Percentiles rank a stretch among this genome's conserved stretches.
These are phyloP conservation scores for Syzygium aqueum DNA, from an alignment of 345 rosid genomes.

Conservation along the genomic window DNA sequence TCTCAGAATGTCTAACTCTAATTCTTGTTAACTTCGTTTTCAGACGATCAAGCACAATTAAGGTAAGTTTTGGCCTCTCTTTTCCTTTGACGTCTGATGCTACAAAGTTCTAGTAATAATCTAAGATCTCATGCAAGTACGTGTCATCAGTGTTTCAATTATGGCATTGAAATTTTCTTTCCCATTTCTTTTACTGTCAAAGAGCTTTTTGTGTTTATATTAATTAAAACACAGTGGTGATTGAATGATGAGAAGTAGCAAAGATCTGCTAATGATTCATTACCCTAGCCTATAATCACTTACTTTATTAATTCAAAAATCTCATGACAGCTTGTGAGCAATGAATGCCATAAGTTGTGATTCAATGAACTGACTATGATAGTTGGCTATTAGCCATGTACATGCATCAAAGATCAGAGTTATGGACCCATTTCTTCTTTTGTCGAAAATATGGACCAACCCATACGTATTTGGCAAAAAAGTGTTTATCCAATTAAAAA, in stretches of 20 bases:
- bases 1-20: neutral
- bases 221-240: neutral
- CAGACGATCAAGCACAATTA: neutral
- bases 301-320: too few species aligned
- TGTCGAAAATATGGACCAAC: too few species aligned
- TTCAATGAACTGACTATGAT: too few species aligned
- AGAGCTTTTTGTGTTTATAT: neutral
- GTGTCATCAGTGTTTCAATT: neutral
- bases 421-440: too few species aligned
- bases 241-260: neutral
- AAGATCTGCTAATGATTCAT: neutral
- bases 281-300: neutral
- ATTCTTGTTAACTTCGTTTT: neutral
- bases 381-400: too few species aligned
- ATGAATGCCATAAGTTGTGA: too few species aligned
- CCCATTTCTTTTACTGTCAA: neutral
- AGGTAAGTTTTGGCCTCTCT: neutral
- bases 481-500: too few species aligned
- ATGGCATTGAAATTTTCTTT: neutral
- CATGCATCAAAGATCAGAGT: too few species aligned
- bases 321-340: too few species aligned
- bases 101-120: neutral
- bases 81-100: neutral
- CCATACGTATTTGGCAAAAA: too few species aligned
- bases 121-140: neutral